Conservation (phyloP, 768 basidiomycete genomes). For the Lactarius quietus region DNA sequence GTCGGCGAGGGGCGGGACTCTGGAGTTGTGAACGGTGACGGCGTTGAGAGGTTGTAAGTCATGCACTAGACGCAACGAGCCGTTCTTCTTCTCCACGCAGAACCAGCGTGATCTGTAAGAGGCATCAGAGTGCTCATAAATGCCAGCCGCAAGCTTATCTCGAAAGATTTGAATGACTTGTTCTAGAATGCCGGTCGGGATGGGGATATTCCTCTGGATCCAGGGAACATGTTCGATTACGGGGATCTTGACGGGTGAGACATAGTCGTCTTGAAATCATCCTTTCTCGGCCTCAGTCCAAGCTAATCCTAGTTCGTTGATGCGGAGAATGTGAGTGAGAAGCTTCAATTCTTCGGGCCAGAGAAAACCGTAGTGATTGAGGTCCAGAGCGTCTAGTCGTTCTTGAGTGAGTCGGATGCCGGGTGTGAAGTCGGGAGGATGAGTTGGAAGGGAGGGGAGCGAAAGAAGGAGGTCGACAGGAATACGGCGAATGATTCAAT, state of each 20-base stretch:
- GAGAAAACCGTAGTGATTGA: neutral
- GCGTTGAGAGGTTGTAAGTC: slow-evolving; percentile 30
- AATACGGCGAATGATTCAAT: neutral
- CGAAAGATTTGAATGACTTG: too few relatives aligned
- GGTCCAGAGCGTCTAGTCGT: neutral
- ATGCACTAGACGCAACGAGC: slow-evolving; percentile 26
- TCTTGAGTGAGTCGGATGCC: neutral
- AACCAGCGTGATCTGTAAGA: neutral
- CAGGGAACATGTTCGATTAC: too few relatives aligned
- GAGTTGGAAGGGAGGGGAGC: neutral
- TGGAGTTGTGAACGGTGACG: slow-evolving; percentile 26
- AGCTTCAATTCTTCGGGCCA: slow-evolving; percentile 31
- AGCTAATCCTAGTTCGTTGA: slow-evolving; percentile 36
- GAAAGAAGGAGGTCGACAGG: neutral
- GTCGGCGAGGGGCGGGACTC: slow-evolving; percentile 3
- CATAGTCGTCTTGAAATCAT: neutral
- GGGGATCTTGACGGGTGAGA: too few relatives aligned
- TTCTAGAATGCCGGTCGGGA: too few relatives aligned
- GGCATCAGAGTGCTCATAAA: slow-evolving; percentile 29
- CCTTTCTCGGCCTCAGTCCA: neutral
- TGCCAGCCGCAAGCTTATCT: slow-evolving; percentile 27
- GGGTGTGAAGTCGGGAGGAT: neutral
- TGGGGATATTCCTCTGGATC: too few relatives aligned
- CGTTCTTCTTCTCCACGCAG: neutral
- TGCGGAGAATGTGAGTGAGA: slow-evolving; percentile 30